Evolutionary conservation across 2,329 filamentous ascomycete species (phyloP).

Genomic region (Fusarium sp.): DNA sequence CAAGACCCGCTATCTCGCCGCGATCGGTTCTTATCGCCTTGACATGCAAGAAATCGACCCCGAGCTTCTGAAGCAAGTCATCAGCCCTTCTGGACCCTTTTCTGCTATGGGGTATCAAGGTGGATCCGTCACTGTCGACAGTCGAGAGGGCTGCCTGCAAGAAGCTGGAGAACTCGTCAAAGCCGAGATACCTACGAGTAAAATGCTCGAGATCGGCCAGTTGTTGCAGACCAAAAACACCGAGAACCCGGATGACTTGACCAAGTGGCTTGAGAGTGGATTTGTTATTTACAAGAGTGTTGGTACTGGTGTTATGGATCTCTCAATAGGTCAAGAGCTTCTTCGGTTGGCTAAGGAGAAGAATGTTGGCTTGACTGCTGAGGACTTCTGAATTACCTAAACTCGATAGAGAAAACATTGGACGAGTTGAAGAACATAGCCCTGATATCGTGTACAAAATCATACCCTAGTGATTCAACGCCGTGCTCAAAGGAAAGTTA

Average conservation of each 20-base stretch:
- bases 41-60: constrained; percentile 48
- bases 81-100: constrained; percentile 20
- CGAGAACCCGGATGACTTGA: constrained; percentile 44
- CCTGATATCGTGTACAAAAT: no score
- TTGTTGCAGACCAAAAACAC: constrained; percentile 52
- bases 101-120: background rate
- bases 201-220: constrained; percentile 58
- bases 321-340: constrained; percentile 69
- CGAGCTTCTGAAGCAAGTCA: constrained; percentile 36
- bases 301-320: constrained; percentile 74
- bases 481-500: no score
- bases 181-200: constrained; percentile 30
- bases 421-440: no score
- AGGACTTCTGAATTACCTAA: constrained; percentile 29
- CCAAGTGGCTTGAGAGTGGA: constrained; percentile 68
- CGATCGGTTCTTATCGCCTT: constrained; percentile 46
- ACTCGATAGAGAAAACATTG: no score
- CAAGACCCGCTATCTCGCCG: constrained; percentile 43
- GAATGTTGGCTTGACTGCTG: constrained; percentile 56
- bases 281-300: constrained; percentile 77
- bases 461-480: no score
- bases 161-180: constrained; percentile 47
- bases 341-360: constrained; percentile 64
- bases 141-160: constrained; percentile 42
- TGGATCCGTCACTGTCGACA: constrained; percentile 40